These are phyloP conservation scores for Puccinia horiana DNA, from an alignment of 1,284 basidiomycete genomes.

Conservation along the genomic window DNA sequence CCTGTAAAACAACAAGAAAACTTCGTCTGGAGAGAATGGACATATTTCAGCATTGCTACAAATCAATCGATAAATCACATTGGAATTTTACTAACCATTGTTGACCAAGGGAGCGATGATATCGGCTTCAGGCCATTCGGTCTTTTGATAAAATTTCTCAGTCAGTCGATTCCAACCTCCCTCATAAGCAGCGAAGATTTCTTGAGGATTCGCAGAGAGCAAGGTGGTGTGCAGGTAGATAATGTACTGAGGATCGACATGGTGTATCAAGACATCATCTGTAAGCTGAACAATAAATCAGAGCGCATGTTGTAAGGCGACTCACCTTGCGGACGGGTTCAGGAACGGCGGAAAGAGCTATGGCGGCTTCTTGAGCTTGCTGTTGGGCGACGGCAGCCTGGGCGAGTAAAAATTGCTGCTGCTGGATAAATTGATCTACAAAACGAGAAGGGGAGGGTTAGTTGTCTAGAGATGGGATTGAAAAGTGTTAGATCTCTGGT, in stretches of 20 bases:
- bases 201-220: constrained; percentile 59
- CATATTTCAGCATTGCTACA: not conserved
- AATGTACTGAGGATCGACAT: constrained; percentile 53
- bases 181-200: constrained; percentile 89
- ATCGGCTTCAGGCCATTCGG: constrained; percentile 97
- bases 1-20: constrained; percentile 77
- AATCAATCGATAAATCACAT: not conserved
- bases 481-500: not conserved
- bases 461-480: too few species aligned
- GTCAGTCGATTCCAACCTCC: constrained; percentile 95
- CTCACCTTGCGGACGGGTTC: constrained; percentile 56
- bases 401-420: constrained; percentile 45
- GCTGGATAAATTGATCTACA: constrained; percentile 43
- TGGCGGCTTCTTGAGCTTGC: constrained; percentile 54
- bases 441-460: not conserved
- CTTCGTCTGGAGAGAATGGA: constrained; percentile 67
- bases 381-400: constrained; percentile 54
- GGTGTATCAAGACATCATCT: not conserved
- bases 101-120: constrained; percentile 89
- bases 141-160: constrained; percentile 88
- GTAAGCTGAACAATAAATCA: not conserved
- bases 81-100: constrained; percentile 68
- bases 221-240: constrained; percentile 57
- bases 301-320: not conserved
- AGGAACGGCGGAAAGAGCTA: constrained; percentile 56